Conservation (phyloP, 78 protist genomes). For the Anaeramoeba flamelloides region DNA sequence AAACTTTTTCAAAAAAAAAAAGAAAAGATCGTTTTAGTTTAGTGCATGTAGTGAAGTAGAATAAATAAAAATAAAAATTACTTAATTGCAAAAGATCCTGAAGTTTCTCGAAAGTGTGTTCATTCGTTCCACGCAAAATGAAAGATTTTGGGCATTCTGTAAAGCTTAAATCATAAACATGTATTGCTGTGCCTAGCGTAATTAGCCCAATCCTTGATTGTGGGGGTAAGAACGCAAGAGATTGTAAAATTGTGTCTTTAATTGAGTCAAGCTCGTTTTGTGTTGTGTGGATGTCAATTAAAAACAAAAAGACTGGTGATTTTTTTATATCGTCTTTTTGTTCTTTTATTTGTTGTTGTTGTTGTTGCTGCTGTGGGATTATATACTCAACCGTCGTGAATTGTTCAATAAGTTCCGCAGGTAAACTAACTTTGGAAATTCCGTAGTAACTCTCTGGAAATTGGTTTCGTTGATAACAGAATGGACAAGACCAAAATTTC, state of each 20-base stretch:
- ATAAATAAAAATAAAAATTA: too few species aligned
- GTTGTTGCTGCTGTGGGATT: too few species aligned
- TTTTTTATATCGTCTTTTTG: too few species aligned
- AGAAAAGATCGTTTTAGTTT: too few species aligned
- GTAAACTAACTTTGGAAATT: conserved; percentile 48
- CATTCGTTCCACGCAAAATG: not conserved
- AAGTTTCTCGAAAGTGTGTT: too few species aligned
- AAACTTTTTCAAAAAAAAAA: too few species aligned
- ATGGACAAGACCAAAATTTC: conserved; percentile 61
- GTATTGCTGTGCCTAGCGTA: conserved; percentile 78
- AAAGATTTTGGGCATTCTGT: not conserved
- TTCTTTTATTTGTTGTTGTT: too few species aligned
- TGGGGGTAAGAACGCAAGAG: conserved; percentile 60
- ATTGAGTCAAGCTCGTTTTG: conserved; percentile 63
- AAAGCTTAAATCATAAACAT: not conserved
- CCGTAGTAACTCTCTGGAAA: conserved; percentile 72
- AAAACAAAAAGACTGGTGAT: conserved; percentile 66
- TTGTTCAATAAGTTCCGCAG: conserved; percentile 65
- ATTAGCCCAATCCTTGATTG: conserved; percentile 73
- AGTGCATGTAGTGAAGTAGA: too few species aligned
- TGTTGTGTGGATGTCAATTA: conserved; percentile 64
- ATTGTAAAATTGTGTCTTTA: conserved; percentile 56
- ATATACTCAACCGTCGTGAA: not conserved
- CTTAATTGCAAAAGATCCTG: too few species aligned
- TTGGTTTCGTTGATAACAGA: conserved; percentile 63